Evolutionary conservation across 2,329 filamentous ascomycete genomes (phyloP), one percentile per base, ranked within the genome.

Genomic region (Aureobasidium namibiae): DNA sequence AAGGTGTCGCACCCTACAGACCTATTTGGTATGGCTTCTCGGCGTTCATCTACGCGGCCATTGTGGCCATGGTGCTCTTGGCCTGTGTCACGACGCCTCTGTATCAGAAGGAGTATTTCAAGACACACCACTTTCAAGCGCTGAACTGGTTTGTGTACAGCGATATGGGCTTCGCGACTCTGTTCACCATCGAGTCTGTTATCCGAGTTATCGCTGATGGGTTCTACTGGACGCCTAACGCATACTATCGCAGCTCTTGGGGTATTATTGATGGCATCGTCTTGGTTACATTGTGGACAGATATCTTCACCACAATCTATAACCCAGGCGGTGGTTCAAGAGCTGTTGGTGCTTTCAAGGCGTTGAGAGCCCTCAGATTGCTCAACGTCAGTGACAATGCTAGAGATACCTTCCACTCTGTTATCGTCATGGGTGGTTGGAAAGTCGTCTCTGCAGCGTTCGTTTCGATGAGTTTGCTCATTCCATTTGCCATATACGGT

Each of bases 151-250:
- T 96, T 69, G 88, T 95, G 6, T 97, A 90, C 83, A 89, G 89
- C 13, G 94, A 99, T 71, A 80, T 95, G 73, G 87, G 89, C 7
- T 99, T 99, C 70, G 91, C 92, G 1, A 73, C 88, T 1, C 74
- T 99, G 14, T 99, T 99, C 74, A 88, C 88, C 0, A 69, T 89
- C 7, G 94, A 99, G 73, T 90, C 92, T 0, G 68, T 85, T 6
- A 92, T 99, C 75, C 99, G 99, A 72, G 86, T 95, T 59, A 85
- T 99, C 66, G 94, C 94, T 0, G 94, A 99, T 74, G 94, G 94
- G 8, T 88, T 96, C 67, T 88, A 96, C 71, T 97, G 90, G 84
- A 96, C 94, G 0, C 94, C 94, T 0, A 96, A 99, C 73, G 95
- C 95, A 2, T 99, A 96, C 70, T 90, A 96, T 71, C 86, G 94